Evolutionary conservation across 768 basidiomycete genomes (phyloP), one percentile per base, ranked within the genome.

Genomic region (Serendipita sp.): DNA sequence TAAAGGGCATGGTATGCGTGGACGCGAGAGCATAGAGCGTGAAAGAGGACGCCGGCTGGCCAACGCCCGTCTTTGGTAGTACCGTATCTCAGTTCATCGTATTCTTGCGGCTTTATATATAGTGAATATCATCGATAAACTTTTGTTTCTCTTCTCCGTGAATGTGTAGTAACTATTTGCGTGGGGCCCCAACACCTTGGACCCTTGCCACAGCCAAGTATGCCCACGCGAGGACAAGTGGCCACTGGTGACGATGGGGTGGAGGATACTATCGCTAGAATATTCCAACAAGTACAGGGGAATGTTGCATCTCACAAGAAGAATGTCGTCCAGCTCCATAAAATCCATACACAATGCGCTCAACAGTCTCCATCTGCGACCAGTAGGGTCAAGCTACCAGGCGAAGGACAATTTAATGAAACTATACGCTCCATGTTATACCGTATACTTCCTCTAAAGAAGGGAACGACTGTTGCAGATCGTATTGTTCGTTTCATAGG

Each of bases 291-390:
- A 74, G 88, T 79, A 0, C 90, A 93, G 72, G 75, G 72, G 4
- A 83, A 86, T 0, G 73, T 78, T 13, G 84, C 88, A 7, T 92
- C 90, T 72, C 93, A 97, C 73, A 84, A 86, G 67, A 96, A 96
- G 78, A 95, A 96, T 74, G 77, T 86, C 62, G 85, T 91, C 46
- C 83, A 84, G 0, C 80, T 96, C 2, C 79, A 89, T 77, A 91
- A 91, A 72, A 74, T 94, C 46, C 91, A 94, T 65, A 65, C 74
- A 3, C 79, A 86, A 63, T 86, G 85, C 8, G 83, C 85, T 0
- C 69, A 75, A 13, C 75, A 78, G 68, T 81, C 76, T 2, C 78
- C 85, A 66, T 75, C 77, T 38, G 78, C 80, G 62, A 82, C 82
- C 7, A 75, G 72, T 51, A 77, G 74, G 64, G 69, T 77, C 65